Conservation (phyloP, 768 basidiomycete genomes). For the Calocybe indica region DNA sequence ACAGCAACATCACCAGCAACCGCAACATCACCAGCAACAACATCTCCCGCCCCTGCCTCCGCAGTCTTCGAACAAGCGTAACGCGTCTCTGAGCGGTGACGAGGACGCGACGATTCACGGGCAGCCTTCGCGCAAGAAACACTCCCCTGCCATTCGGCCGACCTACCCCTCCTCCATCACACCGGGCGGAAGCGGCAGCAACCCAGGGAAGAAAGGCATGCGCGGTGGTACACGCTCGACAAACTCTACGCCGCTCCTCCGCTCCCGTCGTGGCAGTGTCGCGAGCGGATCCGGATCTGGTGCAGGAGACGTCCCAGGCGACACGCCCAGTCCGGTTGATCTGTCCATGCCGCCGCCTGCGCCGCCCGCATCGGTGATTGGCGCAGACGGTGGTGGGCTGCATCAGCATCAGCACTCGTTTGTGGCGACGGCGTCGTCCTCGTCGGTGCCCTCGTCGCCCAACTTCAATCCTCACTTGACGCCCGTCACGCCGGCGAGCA, state of each 20-base stretch:
- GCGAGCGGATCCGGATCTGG: slow-evolving; percentile 4
- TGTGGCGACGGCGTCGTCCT: slow-evolving; percentile 3
- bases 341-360: slow-evolving; percentile 86
- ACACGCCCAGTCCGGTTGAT: slow-evolving; percentile 86
- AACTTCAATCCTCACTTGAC: slow-evolving; percentile 31
- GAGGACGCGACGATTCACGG: slow-evolving; percentile 25
- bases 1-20: too few species aligned
- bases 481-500: slow-evolving; percentile 87
- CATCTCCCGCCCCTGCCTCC: slow-evolving; percentile 2
- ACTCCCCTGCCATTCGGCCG: slow-evolving; percentile 42
- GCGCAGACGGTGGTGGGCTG: too few species aligned
- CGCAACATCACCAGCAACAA: too few species aligned
- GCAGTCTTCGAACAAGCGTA: slow-evolving; percentile 39
- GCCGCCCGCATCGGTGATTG: slow-evolving; percentile 20
- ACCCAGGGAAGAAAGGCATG: slow-evolving; percentile 12
- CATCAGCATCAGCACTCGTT: slow-evolving; percentile 6
- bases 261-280: slow-evolving; percentile 38
- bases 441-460: slow-evolving; percentile 10
- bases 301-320: slow-evolving; percentile 30
- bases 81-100: slow-evolving; percentile 51
- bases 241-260: slow-evolving; percentile 53
- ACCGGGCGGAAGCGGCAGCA: not conserved
- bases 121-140: slow-evolving; percentile 46
- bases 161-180: slow-evolving; percentile 15
- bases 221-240: slow-evolving; percentile 44